A percentile compares a stretch with the other conserved stretches of the same genome.
Conservation (phyloP, 2,329 filamentous ascomycete genomes). For the Curvularia lunata region DNA sequence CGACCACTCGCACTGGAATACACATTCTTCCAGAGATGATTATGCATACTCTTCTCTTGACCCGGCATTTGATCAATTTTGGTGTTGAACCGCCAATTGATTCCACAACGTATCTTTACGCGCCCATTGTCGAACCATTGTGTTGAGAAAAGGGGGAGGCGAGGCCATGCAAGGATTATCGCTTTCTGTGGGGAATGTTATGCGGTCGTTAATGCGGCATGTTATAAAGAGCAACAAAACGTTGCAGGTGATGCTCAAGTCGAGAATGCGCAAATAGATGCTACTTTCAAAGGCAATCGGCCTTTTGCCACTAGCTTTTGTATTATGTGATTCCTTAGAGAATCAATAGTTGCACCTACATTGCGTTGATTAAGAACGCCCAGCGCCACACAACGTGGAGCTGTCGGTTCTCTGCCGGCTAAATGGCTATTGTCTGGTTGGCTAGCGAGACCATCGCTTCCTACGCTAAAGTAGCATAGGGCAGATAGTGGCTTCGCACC, state of each 20-base stretch:
- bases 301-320: not conserved
- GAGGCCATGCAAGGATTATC: not conserved
- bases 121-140: not conserved
- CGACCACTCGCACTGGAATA: not conserved
- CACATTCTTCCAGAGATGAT: not conserved
- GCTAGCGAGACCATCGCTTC: not conserved
- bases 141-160: not conserved
- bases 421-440: slow-evolving; percentile 15
- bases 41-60: not conserved
- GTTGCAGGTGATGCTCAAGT: not conserved
- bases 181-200: not conserved
- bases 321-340: not conserved
- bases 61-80: not conserved
- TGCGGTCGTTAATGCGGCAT: not conserved
- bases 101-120: not conserved
- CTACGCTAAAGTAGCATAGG: slow-evolving; percentile 1
- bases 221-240: not conserved
- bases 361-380: not conserved
- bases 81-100: not conserved
- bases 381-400: not conserved
- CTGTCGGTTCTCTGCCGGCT: slow-evolving; percentile 5
- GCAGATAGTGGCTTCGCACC: slow-evolving; percentile 10
- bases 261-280: not conserved
- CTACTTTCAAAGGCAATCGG: not conserved
- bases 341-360: not conserved